These are phyloP conservation scores for Pyrenula aspistea DNA, from an alignment of 495 filamentous ascomycete species.

Conservation along the genomic window DNA sequence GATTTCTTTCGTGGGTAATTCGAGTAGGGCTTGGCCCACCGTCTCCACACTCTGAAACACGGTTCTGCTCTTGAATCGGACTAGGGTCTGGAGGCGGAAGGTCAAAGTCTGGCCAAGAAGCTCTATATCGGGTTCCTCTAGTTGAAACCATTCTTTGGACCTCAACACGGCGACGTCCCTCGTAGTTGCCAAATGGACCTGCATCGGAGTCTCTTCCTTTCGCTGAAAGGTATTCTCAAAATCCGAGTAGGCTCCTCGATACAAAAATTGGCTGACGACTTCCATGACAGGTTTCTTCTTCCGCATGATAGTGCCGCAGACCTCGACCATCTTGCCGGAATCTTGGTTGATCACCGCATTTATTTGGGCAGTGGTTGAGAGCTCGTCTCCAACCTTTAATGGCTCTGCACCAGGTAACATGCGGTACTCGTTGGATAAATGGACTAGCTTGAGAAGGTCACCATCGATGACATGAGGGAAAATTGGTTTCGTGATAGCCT, in stretches of 20 bases:
- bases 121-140: slow-evolving; percentile 69
- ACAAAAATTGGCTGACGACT: slow-evolving; percentile 94
- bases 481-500: slow-evolving; percentile 96
- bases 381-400: slow-evolving; percentile 82
- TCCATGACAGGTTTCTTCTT: slow-evolving; percentile 91
- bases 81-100: slow-evolving; percentile 88
- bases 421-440: slow-evolving; percentile 92
- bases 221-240: slow-evolving; percentile 98
- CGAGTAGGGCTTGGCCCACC: slow-evolving; percentile 80
- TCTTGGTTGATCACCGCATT: slow-evolving; percentile 97
- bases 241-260: slow-evolving; percentile 83
- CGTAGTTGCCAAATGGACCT: slow-evolving; percentile 71
- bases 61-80: slow-evolving; percentile 87
- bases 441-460: slow-evolving; percentile 86
- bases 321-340: slow-evolving; percentile 98
- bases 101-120: slow-evolving; percentile 82
- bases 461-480: slow-evolving; percentile 92
- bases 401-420: slow-evolving; percentile 96
- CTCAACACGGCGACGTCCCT: slow-evolving; percentile 89
- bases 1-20: slow-evolving; percentile 94
- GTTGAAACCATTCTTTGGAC: slow-evolving; percentile 93
- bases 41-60: slow-evolving; percentile 92
- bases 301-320: slow-evolving; percentile 87
- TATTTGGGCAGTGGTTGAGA: slow-evolving; percentile 89
- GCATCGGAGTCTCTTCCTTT: slow-evolving; percentile 90